Conservation (phyloP, 345 rosid genomes). For the Citropsis articulata region DNA sequence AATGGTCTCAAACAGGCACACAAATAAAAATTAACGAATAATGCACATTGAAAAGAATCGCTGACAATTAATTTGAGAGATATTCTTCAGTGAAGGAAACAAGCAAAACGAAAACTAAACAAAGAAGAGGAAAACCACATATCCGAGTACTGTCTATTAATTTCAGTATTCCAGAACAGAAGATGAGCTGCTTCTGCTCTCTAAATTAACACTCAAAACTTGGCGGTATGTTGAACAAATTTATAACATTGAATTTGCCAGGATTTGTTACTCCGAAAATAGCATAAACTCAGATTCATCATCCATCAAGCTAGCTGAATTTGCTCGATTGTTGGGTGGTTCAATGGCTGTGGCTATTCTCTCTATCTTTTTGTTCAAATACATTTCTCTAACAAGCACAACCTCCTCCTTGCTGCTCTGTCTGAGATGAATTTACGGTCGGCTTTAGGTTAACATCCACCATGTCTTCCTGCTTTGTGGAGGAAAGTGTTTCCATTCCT, state of each 20-base stretch:
- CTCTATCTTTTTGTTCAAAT: not conserved
- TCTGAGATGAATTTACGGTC: slow-evolving; percentile 63
- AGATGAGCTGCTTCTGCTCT: not conserved
- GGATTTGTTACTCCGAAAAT: not conserved
- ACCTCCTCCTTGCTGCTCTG: slow-evolving; percentile 79
- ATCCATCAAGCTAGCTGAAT: not conserved
- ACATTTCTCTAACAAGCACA: slow-evolving; percentile 61
- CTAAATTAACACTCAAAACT: not conserved
- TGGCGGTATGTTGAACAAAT: not conserved
- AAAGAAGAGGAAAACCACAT: not conserved
- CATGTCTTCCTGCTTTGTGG: slow-evolving; percentile 92
- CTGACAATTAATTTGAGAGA: not conserved
- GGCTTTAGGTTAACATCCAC: slow-evolving; percentile 91
- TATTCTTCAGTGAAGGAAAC: not conserved
- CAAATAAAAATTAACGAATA: not conserved
- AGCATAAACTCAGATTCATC: slow-evolving; percentile 3
- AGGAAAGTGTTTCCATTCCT: slow-evolving; percentile 89
- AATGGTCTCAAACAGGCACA: not conserved
- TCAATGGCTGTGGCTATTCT: not conserved
- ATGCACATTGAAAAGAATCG: not conserved
- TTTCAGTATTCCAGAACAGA: not conserved
- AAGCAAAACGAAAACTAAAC: not conserved
- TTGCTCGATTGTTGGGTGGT: not conserved
- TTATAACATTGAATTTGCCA: not conserved
- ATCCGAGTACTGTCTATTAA: not conserved